Percentiles rank a stretch among this genome's conserved stretches.
phyloP scores from a whole-genome alignment of 2,329 filamentous ascomycete genomes.

The Blastomyces silverae region DNA sequence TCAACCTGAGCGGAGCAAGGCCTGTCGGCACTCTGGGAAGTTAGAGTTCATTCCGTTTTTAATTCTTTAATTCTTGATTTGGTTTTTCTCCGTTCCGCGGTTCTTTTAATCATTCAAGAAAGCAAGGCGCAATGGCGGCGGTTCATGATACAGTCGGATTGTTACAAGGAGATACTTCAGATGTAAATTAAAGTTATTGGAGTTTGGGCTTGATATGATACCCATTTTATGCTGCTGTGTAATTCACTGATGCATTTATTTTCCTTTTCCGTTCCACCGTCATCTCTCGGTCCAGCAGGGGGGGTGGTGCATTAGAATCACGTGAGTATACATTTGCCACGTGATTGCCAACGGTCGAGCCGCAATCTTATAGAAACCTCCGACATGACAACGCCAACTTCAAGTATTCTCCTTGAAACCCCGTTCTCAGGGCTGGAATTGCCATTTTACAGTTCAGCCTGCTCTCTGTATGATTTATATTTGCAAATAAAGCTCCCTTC shows the following conservation, averaged over 20 bases:
- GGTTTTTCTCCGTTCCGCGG: neutral
- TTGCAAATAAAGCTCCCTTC: neutral
- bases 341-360: neutral
- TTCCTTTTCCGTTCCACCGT: neutral
- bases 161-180: neutral
- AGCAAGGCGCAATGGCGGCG: neutral
- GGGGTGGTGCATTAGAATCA: too few relatives aligned
- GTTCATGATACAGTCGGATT: neutral
- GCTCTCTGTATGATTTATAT: neutral
- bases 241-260: neutral
- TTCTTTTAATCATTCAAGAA: neutral
- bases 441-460: neutral
- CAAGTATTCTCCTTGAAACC: neutral
- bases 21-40: slow-evolving; percentile 38
- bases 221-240: neutral
- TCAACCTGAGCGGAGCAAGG: slow-evolving; percentile 52
- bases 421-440: neutral
- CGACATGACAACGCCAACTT: neutral
- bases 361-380: neutral
- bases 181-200: slow-evolving; percentile 1
- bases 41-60: neutral
- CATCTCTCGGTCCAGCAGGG: too few relatives aligned
- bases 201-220: neutral
- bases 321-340: neutral
- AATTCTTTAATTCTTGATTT: neutral